phyloP scores from a whole-genome alignment of 306 rosid genomes.

The Rubus idaeus region DNA sequence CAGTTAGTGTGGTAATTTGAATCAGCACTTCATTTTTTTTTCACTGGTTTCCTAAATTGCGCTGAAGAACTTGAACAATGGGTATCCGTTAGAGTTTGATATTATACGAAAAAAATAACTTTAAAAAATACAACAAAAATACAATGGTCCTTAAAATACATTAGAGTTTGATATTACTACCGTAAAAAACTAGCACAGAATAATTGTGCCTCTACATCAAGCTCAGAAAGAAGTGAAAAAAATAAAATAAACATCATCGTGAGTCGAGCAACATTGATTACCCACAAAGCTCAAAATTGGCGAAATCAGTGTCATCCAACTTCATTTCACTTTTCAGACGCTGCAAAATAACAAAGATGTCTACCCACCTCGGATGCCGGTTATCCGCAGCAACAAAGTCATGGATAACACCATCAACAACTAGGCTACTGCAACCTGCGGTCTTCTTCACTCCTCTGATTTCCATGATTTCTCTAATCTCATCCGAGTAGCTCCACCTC shows the following conservation, averaged over 20 bases:
- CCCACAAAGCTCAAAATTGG: too few species aligned
- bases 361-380: slow-evolving; percentile 46
- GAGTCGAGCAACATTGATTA: too few species aligned
- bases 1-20: not conserved
- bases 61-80: too few species aligned
- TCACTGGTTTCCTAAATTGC: not conserved
- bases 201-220: not conserved
- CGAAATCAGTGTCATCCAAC: slow-evolving; percentile 18
- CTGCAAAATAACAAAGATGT: slow-evolving; percentile 32
- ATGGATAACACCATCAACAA: slow-evolving; percentile 41
- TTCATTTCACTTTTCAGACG: slow-evolving; percentile 39
- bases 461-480: slow-evolving; percentile 48
- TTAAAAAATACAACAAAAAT: too few species aligned
- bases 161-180: too few species aligned
- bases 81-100: too few species aligned
- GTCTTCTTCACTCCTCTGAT: slow-evolving; percentile 53
- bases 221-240: not conserved
- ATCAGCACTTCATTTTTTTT: not conserved
- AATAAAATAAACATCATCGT: too few species aligned
- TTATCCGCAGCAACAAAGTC: slow-evolving; percentile 45
- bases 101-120: too few species aligned
- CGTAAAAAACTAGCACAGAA: not conserved
- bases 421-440: slow-evolving; percentile 45
- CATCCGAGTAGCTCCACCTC: slow-evolving; percentile 46
- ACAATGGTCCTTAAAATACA: too few species aligned